Conservation (phyloP, 2,329 filamentous ascomycete genomes). For the Alternaria arborescens region DNA sequence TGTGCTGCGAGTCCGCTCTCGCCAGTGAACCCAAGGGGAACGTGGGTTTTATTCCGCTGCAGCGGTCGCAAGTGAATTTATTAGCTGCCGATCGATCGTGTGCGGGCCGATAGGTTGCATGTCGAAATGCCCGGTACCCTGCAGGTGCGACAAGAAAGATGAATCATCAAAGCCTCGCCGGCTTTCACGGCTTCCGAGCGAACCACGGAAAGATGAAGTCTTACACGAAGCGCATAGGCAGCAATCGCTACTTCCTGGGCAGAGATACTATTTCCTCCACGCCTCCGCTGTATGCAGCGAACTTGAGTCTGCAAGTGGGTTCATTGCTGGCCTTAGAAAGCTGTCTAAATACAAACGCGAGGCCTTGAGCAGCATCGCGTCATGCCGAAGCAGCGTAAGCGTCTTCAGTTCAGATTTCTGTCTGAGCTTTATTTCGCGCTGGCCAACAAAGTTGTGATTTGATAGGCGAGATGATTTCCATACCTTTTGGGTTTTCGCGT, state of each 20-base stretch:
- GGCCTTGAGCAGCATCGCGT: not conserved
- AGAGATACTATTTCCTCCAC: not conserved
- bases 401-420: too few relatives aligned
- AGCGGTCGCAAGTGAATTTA: not conserved
- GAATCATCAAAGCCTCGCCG: not conserved
- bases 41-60: not conserved
- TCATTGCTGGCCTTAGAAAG: not conserved
- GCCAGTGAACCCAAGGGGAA: not conserved
- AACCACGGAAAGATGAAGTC: not conserved
- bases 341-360: not conserved
- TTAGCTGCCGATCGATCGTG: not conserved
- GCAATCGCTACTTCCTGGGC: not conserved
- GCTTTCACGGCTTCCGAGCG: not conserved
- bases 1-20: not conserved
- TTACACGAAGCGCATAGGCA: not conserved
- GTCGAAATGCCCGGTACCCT: not conserved
- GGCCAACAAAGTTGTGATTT: not conserved
- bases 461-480: not conserved
- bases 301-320: not conserved
- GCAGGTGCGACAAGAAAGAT: not conserved
- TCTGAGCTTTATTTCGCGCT: too few relatives aligned
- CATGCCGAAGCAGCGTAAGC: not conserved
- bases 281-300: not conserved
- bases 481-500: not conserved
- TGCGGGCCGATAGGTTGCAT: not conserved